Base-by-base conservation (phyloP, 2,329 filamentous ascomycete species). In the Arthrobotrys sphaeroides region DNA sequence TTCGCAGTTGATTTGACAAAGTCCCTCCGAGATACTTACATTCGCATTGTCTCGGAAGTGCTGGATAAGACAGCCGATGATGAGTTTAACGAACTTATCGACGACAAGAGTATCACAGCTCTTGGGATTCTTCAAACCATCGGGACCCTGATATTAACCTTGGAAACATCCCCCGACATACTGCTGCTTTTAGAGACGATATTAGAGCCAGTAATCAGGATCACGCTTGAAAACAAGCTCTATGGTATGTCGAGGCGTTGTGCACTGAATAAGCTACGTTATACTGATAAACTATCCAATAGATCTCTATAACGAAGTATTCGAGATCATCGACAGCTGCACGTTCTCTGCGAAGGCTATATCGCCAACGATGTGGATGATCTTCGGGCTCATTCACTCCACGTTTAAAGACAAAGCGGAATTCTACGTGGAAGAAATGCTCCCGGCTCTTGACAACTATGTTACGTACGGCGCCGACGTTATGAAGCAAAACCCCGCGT, bases 241-340 rank as follows among this genome's bases (percentile, higher is more conserved):
- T 98, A 97, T 81, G 92, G 89, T 90, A 85, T 92, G 89, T 90
- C 16, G 2, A 9, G 4, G 12, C 4, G n/a, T 12, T 6, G 10
- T 31, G 2, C 18, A 18, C n/a, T 40, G 16, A 38, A n/a, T 18
- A 26, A 5, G 5, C 53, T 2, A 36, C 7, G 16, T 28, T 55
- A 24, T 40, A 38, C 33, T 66, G 31, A 60, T 55, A 81, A 78
- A 81, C 80, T 42, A 78, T 33, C 33, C 33, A 3, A 43, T 77
- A 91, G 91, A 99, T 83, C 85, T 99, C 20, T 99, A 97, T 83
- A 99, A 98, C 82, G 95, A 99, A 82, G 89, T 98, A 3, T 99
- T 99, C 79, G 95, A 99, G 84, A 99, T 99, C 80, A 96, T 99
- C 79, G 95, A 99, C 83, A 97, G 93, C 86, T 99, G 95, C 86